Conservation (phyloP, 768 basidiomycete species). For the Lentinula aciculospora region DNA sequence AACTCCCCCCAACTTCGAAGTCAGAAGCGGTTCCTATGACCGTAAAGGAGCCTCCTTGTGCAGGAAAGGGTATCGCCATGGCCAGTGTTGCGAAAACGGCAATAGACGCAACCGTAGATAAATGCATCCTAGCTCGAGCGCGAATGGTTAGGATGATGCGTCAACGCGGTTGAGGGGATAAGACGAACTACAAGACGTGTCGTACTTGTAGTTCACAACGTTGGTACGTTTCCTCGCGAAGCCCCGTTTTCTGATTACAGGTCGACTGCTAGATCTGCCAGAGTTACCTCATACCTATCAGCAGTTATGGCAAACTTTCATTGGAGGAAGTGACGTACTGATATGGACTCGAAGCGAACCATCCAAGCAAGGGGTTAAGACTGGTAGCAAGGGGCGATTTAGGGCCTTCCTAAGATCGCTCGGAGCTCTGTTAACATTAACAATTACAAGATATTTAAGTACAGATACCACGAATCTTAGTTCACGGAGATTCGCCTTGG, state of each 20-base stretch:
- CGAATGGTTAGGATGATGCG: background rate
- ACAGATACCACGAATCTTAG: no score
- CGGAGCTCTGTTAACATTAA: no score
- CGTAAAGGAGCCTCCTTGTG: background rate
- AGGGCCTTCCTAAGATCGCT: no score
- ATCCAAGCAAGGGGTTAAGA: no score
- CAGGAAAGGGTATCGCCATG: background rate
- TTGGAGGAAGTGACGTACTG: background rate
- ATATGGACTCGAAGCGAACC: no score
- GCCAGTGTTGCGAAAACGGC: background rate
- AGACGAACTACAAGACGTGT: background rate
- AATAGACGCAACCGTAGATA: background rate
- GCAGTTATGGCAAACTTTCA: background rate
- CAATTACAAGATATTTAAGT: no score
- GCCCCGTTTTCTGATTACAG: no score
- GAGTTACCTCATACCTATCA: background rate
- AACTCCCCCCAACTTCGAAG: background rate
- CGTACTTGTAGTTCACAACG: background rate
- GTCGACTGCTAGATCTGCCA: background rate
- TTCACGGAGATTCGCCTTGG: no score
- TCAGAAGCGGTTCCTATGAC: background rate
- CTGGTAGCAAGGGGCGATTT: no score
- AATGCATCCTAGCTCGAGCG: background rate
- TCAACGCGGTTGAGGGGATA: background rate
- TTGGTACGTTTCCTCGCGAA: background rate